Base-by-base conservation (phyloP, 345 rosid species). In the Eucalyptus erythrocorys region DNA sequence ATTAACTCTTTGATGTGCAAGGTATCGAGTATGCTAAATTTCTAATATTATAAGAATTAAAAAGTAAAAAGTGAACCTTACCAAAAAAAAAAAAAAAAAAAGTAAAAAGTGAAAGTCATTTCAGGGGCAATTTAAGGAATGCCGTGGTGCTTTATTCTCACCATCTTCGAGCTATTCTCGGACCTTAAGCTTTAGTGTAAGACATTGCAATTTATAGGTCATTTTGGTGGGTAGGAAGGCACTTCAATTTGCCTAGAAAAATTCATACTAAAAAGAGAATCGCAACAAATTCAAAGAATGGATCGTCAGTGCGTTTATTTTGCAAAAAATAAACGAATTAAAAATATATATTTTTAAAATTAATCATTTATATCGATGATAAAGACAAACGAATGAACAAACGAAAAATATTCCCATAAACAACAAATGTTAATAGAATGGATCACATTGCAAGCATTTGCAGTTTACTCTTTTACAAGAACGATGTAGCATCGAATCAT, bases 311-410 rank as follows among this genome's bases (percentile, higher is more conserved):
- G 8, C 2, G 0, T 37, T 40, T 37, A 17, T 37, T 37, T 19
- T 76, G 27, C 14, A 6, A 76, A 37, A 76, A 10, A 3, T 37
- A 76, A 37, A 76, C 2, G 1, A 37, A 19, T 76, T 37, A 9
- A 71, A 76, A 76, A 37, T 17, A 4, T 71, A 66, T 5, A 34
- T 71, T 34, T 6, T 32, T 5, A 34, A 71, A 37, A 5, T 5
- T 5, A 76, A 34, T 16, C 0, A 3, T 6, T 9, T 76, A 37
- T 37, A 19, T 71, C 5, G 0, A 9, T 37, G 5, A 37, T 37
- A 37, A 76, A 37, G 27, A 10, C 13, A 7, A 71, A 71, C 4
- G 2, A 71, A 71, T 1, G 13, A 68, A 17, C 6, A 4, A 34
- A 9, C 0, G 2, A 10, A 17, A 37, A 71, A 37, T 71, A 10